A percentile compares a stretch with the other conserved stretches of the same genome.
phyloP scores from a whole-genome alignment of 2,329 filamentous ascomycete genomes.

The Xylariomycetidae sp. region DNA sequence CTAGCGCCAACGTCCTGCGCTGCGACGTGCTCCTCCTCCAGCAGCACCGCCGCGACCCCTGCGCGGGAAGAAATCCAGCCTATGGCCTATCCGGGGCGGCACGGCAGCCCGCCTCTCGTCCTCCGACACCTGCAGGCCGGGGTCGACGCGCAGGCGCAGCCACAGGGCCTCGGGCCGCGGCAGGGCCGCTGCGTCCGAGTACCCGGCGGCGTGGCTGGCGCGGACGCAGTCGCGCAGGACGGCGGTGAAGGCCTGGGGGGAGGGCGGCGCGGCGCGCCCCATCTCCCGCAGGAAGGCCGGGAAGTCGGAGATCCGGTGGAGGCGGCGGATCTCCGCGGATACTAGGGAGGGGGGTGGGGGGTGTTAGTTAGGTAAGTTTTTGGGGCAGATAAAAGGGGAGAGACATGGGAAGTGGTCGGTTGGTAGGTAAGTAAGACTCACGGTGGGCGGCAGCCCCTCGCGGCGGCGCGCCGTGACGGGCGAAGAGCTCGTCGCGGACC shows the following conservation, averaged over 20 bases:
- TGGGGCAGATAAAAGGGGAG: no score
- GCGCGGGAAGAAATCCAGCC: no score
- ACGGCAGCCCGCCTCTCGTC: no score
- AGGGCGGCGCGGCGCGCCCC: conserved; percentile 28
- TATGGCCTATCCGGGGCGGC: no score
- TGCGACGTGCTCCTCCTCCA: no score
- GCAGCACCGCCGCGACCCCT: no score
- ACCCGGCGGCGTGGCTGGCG: conserved; percentile 28
- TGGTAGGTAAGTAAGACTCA: no score
- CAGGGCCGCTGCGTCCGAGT: conserved; percentile 23
- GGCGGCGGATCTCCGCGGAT: conserved; percentile 35
- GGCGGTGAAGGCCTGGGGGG: conserved; percentile 22
- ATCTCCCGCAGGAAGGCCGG: conserved; percentile 36
- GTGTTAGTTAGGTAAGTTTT: no score
- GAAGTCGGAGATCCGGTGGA: conserved; percentile 37
- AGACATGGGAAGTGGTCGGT: no score
- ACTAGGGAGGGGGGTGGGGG: no score
- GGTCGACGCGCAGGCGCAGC: conserved; percentile 15
- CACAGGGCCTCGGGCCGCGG: conserved; percentile 9
- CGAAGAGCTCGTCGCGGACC: conserved; percentile 39
- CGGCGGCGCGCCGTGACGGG: conserved; percentile 39
- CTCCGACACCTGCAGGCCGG: conserved; percentile 6
- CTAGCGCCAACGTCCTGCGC: no score
- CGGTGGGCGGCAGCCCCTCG: conserved; percentile 32
- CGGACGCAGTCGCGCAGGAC: conserved; percentile 29